phyloP scores from a whole-genome alignment of 2,329 filamentous ascomycete genomes.

The Xylariaceae sp. region DNA sequence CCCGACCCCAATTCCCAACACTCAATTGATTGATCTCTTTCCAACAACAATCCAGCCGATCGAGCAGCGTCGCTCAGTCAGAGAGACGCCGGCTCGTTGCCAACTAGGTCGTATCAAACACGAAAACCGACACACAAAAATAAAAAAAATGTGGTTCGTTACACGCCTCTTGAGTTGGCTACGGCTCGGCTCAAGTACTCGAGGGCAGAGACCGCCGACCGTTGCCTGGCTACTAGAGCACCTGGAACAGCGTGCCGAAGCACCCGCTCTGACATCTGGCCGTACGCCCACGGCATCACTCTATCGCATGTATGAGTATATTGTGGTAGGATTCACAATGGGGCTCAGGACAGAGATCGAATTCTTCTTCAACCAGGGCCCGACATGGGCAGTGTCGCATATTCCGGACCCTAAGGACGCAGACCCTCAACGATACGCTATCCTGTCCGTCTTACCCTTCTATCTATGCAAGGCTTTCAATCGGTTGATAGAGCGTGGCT shows the following conservation, averaged over 20 bases:
- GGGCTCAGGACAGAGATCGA: constrained; percentile 15
- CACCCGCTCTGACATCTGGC: background rate
- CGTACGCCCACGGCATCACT: background rate
- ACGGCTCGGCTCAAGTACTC: background rate
- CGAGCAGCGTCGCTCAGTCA: background rate
- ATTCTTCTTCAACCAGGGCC: constrained; percentile 17
- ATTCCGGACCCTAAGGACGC: constrained; percentile 13
- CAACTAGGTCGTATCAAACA: background rate
- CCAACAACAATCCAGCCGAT: background rate
- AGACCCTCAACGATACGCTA: constrained; percentile 13
- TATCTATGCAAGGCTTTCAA: constrained; percentile 16
- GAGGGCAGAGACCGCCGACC: background rate
- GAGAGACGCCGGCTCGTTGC: background rate
- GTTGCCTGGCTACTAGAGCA: background rate
- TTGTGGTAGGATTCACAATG: constrained; percentile 6
- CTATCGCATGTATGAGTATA: constrained; percentile 14
- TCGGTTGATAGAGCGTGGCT: constrained; percentile 11
- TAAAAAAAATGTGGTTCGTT: background rate
- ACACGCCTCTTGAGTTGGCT: background rate
- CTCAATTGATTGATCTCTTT: background rate
- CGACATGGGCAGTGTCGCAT: constrained; percentile 9
- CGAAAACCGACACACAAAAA: background rate
- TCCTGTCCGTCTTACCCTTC: constrained; percentile 11
- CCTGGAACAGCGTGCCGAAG: background rate
- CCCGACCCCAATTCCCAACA: too few species aligned